These are phyloP conservation scores for Colletotrichum melonis DNA, from an alignment of 2,329 filamentous ascomycete species.

Conservation along the genomic window DNA sequence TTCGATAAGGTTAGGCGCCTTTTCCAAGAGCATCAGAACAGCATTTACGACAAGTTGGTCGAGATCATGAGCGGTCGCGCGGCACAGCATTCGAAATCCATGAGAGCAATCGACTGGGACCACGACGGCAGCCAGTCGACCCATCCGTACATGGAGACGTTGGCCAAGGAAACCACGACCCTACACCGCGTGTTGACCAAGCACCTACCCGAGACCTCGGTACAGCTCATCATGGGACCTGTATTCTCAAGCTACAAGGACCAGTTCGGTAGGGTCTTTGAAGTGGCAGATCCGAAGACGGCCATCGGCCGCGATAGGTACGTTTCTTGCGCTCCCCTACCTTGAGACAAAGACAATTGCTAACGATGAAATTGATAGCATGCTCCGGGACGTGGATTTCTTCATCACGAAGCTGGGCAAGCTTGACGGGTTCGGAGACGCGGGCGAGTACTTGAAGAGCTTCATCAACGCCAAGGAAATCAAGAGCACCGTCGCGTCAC, in stretches of 20 bases:
- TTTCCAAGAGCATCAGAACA: conserved; percentile 89
- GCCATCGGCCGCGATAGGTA: conserved; percentile 78
- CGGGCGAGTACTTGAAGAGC: conserved; percentile 75
- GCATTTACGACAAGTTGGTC: conserved; percentile 91
- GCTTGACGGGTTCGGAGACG: conserved; percentile 81
- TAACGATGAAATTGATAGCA: conserved; percentile 58
- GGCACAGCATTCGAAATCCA: conserved; percentile 76
- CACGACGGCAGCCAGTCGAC: conserved; percentile 52
- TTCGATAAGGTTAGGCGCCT: conserved; percentile 89
- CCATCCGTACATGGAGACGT: conserved; percentile 85
- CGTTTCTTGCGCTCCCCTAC: conserved; percentile 40
- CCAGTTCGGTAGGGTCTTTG: conserved; percentile 79
- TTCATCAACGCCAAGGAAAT: conserved; percentile 72
- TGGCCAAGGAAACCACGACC: conserved; percentile 87
- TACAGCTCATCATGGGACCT: conserved; percentile 85
- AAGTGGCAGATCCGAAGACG: conserved; percentile 72
- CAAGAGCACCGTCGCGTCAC: conserved; percentile 40
- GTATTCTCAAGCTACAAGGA: conserved; percentile 87
- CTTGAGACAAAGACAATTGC: not conserved
- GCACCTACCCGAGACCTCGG: conserved; percentile 80
- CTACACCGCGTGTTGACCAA: conserved; percentile 86
- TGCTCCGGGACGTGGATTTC: conserved; percentile 80
- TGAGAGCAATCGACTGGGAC: conserved; percentile 84
- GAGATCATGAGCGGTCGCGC: conserved; percentile 91
- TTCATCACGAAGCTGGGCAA: conserved; percentile 79